These are phyloP conservation scores for Scheffersomyces insectosa DNA, from an alignment of 1,139 yeast species.

Conservation along the genomic window DNA sequence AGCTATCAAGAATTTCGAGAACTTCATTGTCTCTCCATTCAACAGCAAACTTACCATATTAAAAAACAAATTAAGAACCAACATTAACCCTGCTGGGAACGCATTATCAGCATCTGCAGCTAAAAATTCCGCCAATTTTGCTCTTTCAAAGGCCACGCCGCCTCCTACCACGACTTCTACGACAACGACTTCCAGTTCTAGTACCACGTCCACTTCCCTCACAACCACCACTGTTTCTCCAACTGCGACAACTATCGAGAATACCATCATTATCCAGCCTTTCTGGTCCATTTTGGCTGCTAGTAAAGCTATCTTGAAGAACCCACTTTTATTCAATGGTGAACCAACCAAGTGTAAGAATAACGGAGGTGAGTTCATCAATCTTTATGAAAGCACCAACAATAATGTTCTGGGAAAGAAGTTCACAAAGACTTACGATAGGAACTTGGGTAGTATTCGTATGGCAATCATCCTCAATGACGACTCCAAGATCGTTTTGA, in stretches of 20 bases:
- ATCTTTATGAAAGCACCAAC: constrained; percentile 10
- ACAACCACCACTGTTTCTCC: constrained; percentile 16
- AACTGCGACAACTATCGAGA: constrained; percentile 30
- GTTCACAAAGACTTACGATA: not conserved
- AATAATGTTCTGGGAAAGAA: not conserved
- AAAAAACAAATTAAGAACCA: constrained; percentile 9
- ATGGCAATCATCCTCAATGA: constrained; percentile 32
- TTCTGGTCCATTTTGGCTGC: constrained; percentile 71
- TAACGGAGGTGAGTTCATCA: constrained; percentile 25
- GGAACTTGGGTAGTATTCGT: not conserved
- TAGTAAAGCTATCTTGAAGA: constrained; percentile 51
- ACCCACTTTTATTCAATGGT: constrained; percentile 34
- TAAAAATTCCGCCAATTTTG: constrained; percentile 1
- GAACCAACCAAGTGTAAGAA: constrained; percentile 15
- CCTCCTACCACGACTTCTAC: constrained; percentile 13
- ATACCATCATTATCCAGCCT: constrained; percentile 50
- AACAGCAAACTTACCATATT: constrained; percentile 22
- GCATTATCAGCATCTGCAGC: not conserved
- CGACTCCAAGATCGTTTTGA: constrained; percentile 42
- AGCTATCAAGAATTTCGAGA: constrained; percentile 58
- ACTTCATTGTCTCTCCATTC: constrained; percentile 46
- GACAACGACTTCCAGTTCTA: constrained; percentile 11
- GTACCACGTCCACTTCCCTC: constrained; percentile 12
- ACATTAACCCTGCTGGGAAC: constrained; percentile 2
- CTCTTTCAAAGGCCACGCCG: not conserved